Conservation (phyloP, 345 rosid genomes). For the Melastoma malabathricum region DNA sequence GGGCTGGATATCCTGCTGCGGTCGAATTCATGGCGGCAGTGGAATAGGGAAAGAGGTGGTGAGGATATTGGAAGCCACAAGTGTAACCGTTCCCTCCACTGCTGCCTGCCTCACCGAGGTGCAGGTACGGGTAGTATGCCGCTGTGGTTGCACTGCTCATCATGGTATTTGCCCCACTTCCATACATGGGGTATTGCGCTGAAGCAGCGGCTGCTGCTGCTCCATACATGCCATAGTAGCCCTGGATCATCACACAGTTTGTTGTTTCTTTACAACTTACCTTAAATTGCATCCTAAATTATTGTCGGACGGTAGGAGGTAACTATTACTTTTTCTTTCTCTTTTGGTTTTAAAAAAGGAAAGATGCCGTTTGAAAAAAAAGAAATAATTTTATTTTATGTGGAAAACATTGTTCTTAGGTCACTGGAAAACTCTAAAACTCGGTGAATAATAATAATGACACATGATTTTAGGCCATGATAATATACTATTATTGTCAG, state of each 20-base stretch:
- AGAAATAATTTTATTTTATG: no score
- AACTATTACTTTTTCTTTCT: no score
- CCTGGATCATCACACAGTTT: slow-evolving; percentile 26
- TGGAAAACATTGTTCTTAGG: no score
- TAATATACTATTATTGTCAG: no score
- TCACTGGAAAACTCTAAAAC: no score
- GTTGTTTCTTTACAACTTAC: neutral
- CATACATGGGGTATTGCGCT: slow-evolving; percentile 65
- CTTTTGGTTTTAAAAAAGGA: no score
- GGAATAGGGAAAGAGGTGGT: slow-evolving; percentile 65
- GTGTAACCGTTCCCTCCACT: slow-evolving; percentile 36
- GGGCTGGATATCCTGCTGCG: slow-evolving; percentile 42
- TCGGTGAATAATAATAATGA: no score
- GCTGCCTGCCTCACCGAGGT: slow-evolving; percentile 61
- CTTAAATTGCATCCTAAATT: no score
- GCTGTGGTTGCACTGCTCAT: slow-evolving; percentile 32
- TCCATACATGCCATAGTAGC: slow-evolving; percentile 73
- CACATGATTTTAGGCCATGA: no score
- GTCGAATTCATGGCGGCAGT: slow-evolving; percentile 27
- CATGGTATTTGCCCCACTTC: slow-evolving; percentile 52
- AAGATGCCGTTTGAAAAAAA: no score
- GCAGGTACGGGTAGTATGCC: slow-evolving; percentile 73
- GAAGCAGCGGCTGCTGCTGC: slow-evolving; percentile 46
- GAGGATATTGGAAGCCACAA: slow-evolving; percentile 60
- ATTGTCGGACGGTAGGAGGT: no score